These are phyloP conservation scores for Loxodes magnus DNA, from an alignment of 73 alveolate species.

Conservation along the genomic window DNA sequence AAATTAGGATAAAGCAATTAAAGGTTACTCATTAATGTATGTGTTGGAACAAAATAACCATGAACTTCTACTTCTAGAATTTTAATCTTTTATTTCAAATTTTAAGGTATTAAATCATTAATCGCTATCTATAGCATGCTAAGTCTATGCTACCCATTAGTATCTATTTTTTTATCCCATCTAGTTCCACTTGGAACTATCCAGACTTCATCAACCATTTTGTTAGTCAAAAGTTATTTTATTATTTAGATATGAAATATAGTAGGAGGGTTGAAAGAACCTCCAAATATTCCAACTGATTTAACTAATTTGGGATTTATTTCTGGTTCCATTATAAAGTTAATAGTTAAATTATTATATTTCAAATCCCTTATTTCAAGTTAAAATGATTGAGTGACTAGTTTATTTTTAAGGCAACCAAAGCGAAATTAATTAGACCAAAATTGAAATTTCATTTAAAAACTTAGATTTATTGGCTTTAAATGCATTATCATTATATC, in stretches of 20 bases:
- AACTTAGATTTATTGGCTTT: too few relatives aligned
- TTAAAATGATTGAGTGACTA: too few relatives aligned
- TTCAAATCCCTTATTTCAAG: too few relatives aligned
- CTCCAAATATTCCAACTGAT: constrained; percentile 49
- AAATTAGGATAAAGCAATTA: constrained; percentile 22
- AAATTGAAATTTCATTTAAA: too few relatives aligned
- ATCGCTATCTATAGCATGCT: constrained; percentile 20
- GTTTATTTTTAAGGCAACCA: too few relatives aligned
- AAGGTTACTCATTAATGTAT: constrained; percentile 28
- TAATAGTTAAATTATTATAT: too few relatives aligned
- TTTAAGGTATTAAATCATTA: too few relatives aligned
- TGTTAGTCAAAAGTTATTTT: neutral
- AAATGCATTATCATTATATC: too few relatives aligned
- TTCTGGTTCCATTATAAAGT: too few relatives aligned
- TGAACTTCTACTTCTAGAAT: constrained; percentile 40
- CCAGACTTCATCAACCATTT: constrained; percentile 55
- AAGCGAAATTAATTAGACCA: too few relatives aligned
- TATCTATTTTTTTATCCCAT: constrained; percentile 33
- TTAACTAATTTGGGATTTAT: too few relatives aligned
- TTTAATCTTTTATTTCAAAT: constrained; percentile 17
- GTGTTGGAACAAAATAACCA: constrained; percentile 44
- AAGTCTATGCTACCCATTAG: constrained; percentile 28
- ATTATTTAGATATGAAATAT: constrained; percentile 33
- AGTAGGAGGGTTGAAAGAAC: constrained; percentile 73
- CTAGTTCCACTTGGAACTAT: constrained; percentile 69